These are phyloP conservation scores for Pistacia vera DNA, from an alignment of 345 rosid genomes.

Conservation along the genomic window DNA sequence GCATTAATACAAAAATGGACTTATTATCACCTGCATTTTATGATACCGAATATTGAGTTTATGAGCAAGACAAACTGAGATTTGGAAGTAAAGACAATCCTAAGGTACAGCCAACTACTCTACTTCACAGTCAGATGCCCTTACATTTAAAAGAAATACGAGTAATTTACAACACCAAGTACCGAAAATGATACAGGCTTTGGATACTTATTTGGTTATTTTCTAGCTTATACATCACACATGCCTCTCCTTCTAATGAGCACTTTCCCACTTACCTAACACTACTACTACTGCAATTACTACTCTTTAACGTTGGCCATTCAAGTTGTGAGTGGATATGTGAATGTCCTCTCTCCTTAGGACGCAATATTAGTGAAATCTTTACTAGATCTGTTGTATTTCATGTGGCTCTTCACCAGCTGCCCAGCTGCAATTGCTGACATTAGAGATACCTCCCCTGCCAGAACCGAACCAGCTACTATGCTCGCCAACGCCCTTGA, in stretches of 20 bases:
- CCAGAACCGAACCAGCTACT: slow-evolving; percentile 82
- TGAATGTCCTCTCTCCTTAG: neutral
- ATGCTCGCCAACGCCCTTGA: slow-evolving; percentile 58
- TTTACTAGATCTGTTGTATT: slow-evolving; percentile 71
- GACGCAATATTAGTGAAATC: slow-evolving; percentile 31
- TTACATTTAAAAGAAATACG: too few relatives aligned
- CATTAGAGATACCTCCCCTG: slow-evolving; percentile 78
- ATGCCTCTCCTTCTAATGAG: too few relatives aligned
- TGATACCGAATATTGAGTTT: neutral
- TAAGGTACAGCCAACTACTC: neutral
- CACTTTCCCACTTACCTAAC: too few relatives aligned
- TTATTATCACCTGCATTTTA: too few relatives aligned
- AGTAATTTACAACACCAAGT: too few relatives aligned
- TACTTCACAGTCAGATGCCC: neutral
- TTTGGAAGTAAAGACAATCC: neutral
- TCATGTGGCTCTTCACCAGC: slow-evolving; percentile 84
- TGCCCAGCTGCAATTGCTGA: slow-evolving; percentile 78
- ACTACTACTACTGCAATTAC: too few relatives aligned
- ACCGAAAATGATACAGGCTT: neutral
- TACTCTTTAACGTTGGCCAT: too few relatives aligned
- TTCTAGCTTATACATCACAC: too few relatives aligned
- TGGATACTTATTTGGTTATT: neutral
- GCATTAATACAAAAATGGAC: too few relatives aligned
- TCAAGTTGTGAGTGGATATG: too few relatives aligned
- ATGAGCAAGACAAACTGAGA: neutral